A percentile compares a stretch with the other conserved stretches of the same genome.
Evolutionary conservation across 2,329 filamentous ascomycete species (phyloP).

Genomic region (Rosellinia necatrix): DNA sequence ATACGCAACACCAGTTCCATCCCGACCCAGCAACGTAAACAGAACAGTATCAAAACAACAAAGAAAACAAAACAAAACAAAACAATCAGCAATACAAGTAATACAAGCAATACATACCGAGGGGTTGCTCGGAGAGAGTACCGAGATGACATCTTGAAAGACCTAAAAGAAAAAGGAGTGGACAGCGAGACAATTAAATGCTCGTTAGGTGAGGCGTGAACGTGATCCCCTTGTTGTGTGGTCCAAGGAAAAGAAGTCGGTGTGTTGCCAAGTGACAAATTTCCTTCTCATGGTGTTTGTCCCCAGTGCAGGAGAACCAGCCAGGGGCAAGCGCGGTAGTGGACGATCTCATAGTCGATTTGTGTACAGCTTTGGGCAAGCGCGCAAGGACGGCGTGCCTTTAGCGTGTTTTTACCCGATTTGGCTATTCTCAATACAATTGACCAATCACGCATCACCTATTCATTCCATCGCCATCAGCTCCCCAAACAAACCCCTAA

Average conservation of each 20-base stretch:
- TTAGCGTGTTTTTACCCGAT: slow-evolving; percentile 14
- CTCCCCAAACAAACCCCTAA: neutral
- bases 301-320: neutral
- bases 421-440: neutral
- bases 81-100: slow-evolving; percentile 2
- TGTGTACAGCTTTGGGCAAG: no score
- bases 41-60: neutral
- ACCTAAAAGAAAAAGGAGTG: slow-evolving; percentile 22
- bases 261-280: slow-evolving; percentile 26
- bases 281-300: slow-evolving; percentile 18
- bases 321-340: slow-evolving; percentile 19
- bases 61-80: slow-evolving; percentile 5
- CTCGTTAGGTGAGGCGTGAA: slow-evolving; percentile 27
- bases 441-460: slow-evolving; percentile 6
- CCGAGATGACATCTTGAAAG: slow-evolving; percentile 27
- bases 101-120: slow-evolving; percentile 31
- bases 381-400: no score
- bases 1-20: slow-evolving; percentile 1
- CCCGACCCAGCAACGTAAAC: neutral
- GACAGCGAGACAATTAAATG: slow-evolving; percentile 35
- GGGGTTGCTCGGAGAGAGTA: slow-evolving; percentile 32
- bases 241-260: slow-evolving; percentile 13
- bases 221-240: slow-evolving; percentile 3
- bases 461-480: neutral
- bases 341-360: slow-evolving; percentile 3